These are phyloP conservation scores for Pseudocercospora cruenta DNA, from an alignment of 2,329 filamentous ascomycete genomes.

Conservation along the genomic window DNA sequence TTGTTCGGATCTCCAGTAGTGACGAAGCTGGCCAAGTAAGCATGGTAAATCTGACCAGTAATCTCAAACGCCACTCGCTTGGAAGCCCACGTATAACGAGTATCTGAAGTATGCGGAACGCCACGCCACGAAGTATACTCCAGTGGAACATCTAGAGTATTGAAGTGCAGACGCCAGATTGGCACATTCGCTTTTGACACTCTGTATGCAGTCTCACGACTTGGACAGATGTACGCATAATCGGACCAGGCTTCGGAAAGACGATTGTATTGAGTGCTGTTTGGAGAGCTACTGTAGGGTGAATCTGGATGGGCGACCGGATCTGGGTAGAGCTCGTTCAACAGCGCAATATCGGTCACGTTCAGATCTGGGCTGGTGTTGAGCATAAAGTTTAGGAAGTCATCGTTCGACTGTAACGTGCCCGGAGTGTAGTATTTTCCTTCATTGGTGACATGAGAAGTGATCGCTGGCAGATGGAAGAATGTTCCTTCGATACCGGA, in stretches of 20 bases:
- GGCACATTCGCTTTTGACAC: slow-evolving; percentile 25
- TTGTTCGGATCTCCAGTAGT: slow-evolving; percentile 42
- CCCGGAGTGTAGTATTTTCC: slow-evolving; percentile 66
- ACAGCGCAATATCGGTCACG: slow-evolving; percentile 54
- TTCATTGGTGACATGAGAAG: slow-evolving; percentile 72
- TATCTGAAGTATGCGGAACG: slow-evolving; percentile 22
- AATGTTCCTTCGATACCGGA: slow-evolving; percentile 56
- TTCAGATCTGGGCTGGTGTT: slow-evolving; percentile 63
- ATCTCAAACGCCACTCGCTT: slow-evolving; percentile 13
- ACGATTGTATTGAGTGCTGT: slow-evolving; percentile 55
- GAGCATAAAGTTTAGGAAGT: slow-evolving; percentile 65
- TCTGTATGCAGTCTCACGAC: slow-evolving; percentile 61
- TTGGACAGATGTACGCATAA: slow-evolving; percentile 67
- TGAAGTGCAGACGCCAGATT: slow-evolving; percentile 21
- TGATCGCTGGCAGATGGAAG: slow-evolving; percentile 65
- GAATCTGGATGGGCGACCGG: slow-evolving; percentile 48
- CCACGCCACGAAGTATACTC: slow-evolving; percentile 17
- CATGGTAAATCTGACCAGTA: slow-evolving; percentile 35
- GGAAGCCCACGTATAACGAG: slow-evolving; percentile 22
- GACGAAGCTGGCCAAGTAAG: slow-evolving; percentile 43
- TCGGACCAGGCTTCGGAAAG: slow-evolving; percentile 66
- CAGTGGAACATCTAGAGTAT: slow-evolving; percentile 15
- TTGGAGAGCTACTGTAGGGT: slow-evolving; percentile 45
- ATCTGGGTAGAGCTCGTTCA: slow-evolving; percentile 65
- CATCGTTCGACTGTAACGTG: slow-evolving; percentile 48